Percentiles rank a stretch among this genome's conserved stretches.
Evolutionary conservation across 495 filamentous ascomycete genomes (phyloP).

Genomic region (Astrocystis sublimbata): DNA sequence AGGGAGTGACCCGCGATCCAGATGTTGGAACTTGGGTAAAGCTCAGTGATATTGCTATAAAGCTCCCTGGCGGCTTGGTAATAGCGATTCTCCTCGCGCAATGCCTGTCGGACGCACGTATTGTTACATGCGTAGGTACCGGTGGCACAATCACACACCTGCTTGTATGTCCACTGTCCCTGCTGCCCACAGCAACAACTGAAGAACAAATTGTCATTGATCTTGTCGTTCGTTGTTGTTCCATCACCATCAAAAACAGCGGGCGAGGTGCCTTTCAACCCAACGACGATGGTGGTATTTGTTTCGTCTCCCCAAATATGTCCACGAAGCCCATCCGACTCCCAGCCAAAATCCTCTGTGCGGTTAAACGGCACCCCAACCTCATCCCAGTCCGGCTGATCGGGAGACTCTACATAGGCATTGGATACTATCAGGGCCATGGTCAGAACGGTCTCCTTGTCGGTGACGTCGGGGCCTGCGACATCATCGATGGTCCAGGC

Average conservation of each 20-base stretch:
- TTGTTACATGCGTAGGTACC: conserved; percentile 85
- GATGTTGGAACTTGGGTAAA: conserved; percentile 83
- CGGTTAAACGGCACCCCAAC: conserved; percentile 79
- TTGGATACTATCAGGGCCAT: conserved; percentile 86
- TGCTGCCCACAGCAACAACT: conserved; percentile 97
- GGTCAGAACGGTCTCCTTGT: conserved; percentile 80
- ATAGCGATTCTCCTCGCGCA: conserved; percentile 83
- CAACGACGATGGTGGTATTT: conserved; percentile 87
- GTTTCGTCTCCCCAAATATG: conserved; percentile 87
- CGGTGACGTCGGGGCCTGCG: conserved; percentile 75
- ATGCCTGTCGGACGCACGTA: conserved; percentile 75
- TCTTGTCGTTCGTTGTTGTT: conserved; percentile 94
- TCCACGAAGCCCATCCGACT: conserved; percentile 82
- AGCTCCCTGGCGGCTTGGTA: conserved; percentile 84
- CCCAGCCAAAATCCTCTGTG: conserved; percentile 84
- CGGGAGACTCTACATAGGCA: conserved; percentile 76
- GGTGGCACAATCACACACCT: conserved; percentile 88
- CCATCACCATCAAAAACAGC: conserved; percentile 94
- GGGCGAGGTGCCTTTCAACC: conserved; percentile 84
- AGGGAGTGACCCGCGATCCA: conserved; percentile 92
- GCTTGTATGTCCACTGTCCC: conserved; percentile 79
- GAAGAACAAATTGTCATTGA: conserved; percentile 97
- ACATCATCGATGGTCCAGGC: conserved; percentile 86
- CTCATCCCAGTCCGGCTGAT: conserved; percentile 78
- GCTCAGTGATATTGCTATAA: conserved; percentile 84